Evolutionary conservation across 768 basidiomycete species (phyloP).

Genomic region (Russula olivacea): DNA sequence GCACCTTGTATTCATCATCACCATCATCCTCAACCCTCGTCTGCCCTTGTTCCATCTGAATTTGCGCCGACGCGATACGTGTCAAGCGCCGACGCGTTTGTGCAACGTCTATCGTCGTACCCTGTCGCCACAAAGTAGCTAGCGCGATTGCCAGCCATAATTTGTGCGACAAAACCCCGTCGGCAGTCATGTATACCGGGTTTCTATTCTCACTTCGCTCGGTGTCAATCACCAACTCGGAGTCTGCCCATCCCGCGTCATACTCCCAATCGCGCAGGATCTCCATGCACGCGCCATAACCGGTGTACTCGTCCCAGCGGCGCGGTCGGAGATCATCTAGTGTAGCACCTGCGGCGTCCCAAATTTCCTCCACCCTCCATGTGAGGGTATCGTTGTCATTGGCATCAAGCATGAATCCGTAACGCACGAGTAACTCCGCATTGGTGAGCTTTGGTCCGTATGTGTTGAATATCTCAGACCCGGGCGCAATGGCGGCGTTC

Average conservation of each 20-base stretch:
- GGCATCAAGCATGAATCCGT: conserved; percentile 69
- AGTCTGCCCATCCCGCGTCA: conserved; percentile 20
- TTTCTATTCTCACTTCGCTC: conserved; percentile 4
- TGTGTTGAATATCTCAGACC: conserved; percentile 66
- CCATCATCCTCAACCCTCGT: background rate
- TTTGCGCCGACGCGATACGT: conserved; percentile 13
- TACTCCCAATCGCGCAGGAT: conserved; percentile 23
- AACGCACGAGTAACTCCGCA: conserved; percentile 57
- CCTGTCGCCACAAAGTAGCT: conserved; percentile 6
- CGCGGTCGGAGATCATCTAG: conserved; percentile 2
- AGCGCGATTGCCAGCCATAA: conserved; percentile 22
- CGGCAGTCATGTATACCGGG: conserved; percentile 22
- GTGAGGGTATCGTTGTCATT: conserved; percentile 60
- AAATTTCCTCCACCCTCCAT: conserved; percentile 26
- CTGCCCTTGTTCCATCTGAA: conserved; percentile 14
- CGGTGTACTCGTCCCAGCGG: conserved; percentile 4
- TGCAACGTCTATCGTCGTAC: background rate
- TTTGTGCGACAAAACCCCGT: conserved; percentile 22
- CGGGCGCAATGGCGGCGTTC: conserved; percentile 43
- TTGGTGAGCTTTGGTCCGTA: conserved; percentile 66
- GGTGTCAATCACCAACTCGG: conserved; percentile 18
- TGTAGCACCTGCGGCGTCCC: conserved; percentile 26
- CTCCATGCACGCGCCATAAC: conserved; percentile 17
- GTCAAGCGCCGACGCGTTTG: background rate
- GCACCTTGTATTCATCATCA: conserved; percentile 11